These are phyloP conservation scores for Chaetoscypha palmicola DNA, from an alignment of 2,329 filamentous ascomycete genomes.

Conservation along the genomic window DNA sequence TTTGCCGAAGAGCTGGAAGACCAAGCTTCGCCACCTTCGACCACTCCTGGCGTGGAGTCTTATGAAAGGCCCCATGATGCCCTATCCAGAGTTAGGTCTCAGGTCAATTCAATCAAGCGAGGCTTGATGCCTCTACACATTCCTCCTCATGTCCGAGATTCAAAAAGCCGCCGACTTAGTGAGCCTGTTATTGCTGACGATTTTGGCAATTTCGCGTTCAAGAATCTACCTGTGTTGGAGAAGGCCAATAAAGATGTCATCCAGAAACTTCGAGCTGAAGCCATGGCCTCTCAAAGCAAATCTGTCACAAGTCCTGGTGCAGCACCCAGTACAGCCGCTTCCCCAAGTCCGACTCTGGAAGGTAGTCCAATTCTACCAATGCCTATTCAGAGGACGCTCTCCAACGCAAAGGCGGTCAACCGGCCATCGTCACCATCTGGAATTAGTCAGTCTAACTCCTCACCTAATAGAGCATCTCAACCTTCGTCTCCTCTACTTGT, in stretches of 20 bases:
- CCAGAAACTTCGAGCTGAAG: slow-evolving; percentile 88
- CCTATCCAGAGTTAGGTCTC: slow-evolving; percentile 77
- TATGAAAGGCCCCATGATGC: slow-evolving; percentile 91
- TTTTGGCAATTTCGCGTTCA: slow-evolving; percentile 94
- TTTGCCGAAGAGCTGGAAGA: slow-evolving; percentile 95
- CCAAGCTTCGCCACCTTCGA: slow-evolving; percentile 65
- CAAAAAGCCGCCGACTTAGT: slow-evolving; percentile 78
- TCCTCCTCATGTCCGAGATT: slow-evolving; percentile 88
- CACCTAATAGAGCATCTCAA: slow-evolving; percentile 78
- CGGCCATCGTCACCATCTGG: slow-evolving; percentile 82
- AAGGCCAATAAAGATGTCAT: slow-evolving; percentile 99
- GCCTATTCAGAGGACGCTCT: slow-evolving; percentile 74
- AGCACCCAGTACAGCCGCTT: slow-evolving; percentile 32
- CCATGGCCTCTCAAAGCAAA: slow-evolving; percentile 62
- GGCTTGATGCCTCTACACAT: slow-evolving; percentile 94
- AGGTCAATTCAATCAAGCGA: slow-evolving; percentile 82
- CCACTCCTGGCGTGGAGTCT: slow-evolving; percentile 67
- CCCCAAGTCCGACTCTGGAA: slow-evolving; percentile 66
- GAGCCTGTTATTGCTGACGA: slow-evolving; percentile 86
- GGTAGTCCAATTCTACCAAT: slow-evolving; percentile 77
- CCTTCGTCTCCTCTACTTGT: slow-evolving; percentile 89
- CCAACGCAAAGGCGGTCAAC: slow-evolving; percentile 69
- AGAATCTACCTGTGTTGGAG: slow-evolving; percentile 91
- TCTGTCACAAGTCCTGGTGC: slow-evolving; percentile 21
- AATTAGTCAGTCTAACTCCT: slow-evolving; percentile 72